Evolutionary conservation across 495 filamentous ascomycete genomes (phyloP).

Genomic region (Penicillium daleae): DNA sequence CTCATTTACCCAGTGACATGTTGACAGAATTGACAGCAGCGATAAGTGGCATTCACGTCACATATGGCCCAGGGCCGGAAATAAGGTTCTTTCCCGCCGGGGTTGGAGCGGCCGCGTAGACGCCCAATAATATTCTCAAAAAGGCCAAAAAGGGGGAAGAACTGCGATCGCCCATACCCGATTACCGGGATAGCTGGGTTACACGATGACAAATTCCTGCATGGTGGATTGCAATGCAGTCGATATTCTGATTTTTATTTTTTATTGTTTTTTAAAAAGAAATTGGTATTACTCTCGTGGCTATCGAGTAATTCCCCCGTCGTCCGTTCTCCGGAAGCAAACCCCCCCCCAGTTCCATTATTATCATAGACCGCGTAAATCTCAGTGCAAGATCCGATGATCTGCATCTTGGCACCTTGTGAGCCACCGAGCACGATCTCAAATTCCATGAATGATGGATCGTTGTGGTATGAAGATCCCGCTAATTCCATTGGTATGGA

Average conservation of each 20-base stretch:
- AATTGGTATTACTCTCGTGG: conserved; percentile 11
- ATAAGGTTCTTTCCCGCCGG: conserved; percentile 7
- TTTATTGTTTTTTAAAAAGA: too few species aligned
- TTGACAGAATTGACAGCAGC: background rate
- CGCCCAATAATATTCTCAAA: conserved; percentile 6
- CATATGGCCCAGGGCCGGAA: background rate
- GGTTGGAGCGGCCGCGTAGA: conserved; percentile 2
- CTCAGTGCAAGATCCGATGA: conserved; percentile 32
- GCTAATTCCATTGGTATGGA: background rate
- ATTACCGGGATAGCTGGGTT: conserved; percentile 23
- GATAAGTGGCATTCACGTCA: background rate
- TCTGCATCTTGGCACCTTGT: conserved; percentile 38
- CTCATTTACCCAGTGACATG: background rate
- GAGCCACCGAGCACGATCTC: conserved; percentile 40
- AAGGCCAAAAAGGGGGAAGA: conserved; percentile 2
- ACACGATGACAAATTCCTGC: conserved; percentile 30
- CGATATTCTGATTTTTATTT: background rate
- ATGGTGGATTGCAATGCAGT: conserved; percentile 14
- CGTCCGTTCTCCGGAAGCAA: conserved; percentile 14
- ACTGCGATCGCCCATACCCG: conserved; percentile 15
- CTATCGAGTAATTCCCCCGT: conserved; percentile 17
- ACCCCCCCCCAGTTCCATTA: background rate
- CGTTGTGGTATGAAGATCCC: conserved; percentile 22
- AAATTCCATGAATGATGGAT: conserved; percentile 20
- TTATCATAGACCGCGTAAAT: background rate